A percentile compares a stretch with the other conserved stretches of the same genome.
These are phyloP conservation scores for Apophysomyces elegans DNA, from an alignment of 371 early-diverging fungal genomes.

Conservation along the genomic window DNA sequence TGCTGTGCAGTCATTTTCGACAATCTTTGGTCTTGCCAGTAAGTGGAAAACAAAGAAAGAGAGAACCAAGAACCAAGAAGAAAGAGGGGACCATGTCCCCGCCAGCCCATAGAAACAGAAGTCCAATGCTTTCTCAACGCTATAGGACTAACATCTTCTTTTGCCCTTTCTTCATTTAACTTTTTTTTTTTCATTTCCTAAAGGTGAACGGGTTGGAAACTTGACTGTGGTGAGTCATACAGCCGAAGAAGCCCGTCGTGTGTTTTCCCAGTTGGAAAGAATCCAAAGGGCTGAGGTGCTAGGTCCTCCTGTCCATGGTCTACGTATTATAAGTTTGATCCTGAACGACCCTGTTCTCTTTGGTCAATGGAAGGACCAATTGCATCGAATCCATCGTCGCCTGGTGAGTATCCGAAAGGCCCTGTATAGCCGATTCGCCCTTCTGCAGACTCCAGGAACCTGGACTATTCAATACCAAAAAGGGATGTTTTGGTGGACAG, in stretches of 20 bases:
- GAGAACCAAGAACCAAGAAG: too few species aligned
- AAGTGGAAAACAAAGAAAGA: constrained; percentile 4
- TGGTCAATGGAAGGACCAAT: constrained; percentile 70
- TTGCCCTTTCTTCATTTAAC: too few species aligned
- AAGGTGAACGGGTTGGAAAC: constrained; percentile 79
- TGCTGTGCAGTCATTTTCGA: constrained; percentile 83
- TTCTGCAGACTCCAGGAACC: constrained; percentile 78
- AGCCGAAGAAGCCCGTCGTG: constrained; percentile 41
- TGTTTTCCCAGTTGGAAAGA: constrained; percentile 72
- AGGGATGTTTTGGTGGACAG: constrained; percentile 94
- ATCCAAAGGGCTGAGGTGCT: constrained; percentile 77
- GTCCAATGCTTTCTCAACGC: too few species aligned
- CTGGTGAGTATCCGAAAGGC: neutral
- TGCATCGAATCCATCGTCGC: constrained; percentile 70
- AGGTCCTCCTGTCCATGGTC: constrained; percentile 81
- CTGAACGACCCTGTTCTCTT: constrained; percentile 71
- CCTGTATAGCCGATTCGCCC: constrained; percentile 57
- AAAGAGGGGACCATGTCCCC: too few species aligned
- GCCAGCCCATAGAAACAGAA: too few species aligned
- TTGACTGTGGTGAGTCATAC: constrained; percentile 62
- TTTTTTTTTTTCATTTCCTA: too few species aligned
- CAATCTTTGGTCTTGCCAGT: constrained; percentile 90
- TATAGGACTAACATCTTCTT: too few species aligned
- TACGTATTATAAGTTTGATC: constrained; percentile 71
- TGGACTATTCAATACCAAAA: constrained; percentile 87